phyloP scores from a whole-genome alignment of 2,329 filamentous ascomycete genomes.

The Alternaria brassicicola region DNA sequence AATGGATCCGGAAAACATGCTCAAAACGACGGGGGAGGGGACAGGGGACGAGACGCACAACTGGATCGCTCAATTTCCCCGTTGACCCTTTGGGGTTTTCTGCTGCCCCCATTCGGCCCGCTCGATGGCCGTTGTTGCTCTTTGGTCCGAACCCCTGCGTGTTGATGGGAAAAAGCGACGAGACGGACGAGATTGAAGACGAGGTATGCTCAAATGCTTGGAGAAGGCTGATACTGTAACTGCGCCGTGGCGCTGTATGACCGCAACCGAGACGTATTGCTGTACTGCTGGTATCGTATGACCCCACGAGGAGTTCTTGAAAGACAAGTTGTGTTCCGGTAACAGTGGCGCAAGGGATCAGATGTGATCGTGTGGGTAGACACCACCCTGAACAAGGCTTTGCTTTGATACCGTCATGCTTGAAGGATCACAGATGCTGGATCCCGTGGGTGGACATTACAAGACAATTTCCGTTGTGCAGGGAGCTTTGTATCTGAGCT shows the following conservation, averaged over 20 bases:
- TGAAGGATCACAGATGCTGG: slow-evolving; percentile 7
- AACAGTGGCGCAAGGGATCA: not conserved
- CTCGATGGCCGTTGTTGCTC: slow-evolving; percentile 7
- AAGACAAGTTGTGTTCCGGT: not conserved
- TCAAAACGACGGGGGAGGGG: slow-evolving; percentile 39
- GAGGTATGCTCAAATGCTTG: not conserved
- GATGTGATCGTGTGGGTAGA: not conserved
- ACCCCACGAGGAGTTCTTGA: not conserved
- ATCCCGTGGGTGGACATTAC: slow-evolving; percentile 6
- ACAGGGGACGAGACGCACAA: slow-evolving; percentile 25
- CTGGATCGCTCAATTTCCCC: slow-evolving; percentile 19
- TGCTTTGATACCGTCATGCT: not conserved
- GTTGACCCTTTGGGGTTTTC: slow-evolving; percentile 16
- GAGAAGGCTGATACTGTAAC: not conserved
- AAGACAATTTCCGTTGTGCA: slow-evolving; percentile 11
- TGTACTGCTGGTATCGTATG: not conserved
- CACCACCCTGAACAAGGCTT: slow-evolving; percentile 3
- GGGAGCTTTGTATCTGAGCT: not conserved
- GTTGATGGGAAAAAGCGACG: not conserved
- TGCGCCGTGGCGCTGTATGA: not conserved
- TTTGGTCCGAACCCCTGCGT: slow-evolving; percentile 6
- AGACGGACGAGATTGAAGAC: not conserved
- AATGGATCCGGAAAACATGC: slow-evolving; percentile 38
- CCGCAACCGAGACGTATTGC: not conserved
- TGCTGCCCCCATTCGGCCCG: slow-evolving; percentile 16